These are phyloP conservation scores for Lactarius evosmus DNA, from an alignment of 768 basidiomycete genomes.

Conservation along the genomic window DNA sequence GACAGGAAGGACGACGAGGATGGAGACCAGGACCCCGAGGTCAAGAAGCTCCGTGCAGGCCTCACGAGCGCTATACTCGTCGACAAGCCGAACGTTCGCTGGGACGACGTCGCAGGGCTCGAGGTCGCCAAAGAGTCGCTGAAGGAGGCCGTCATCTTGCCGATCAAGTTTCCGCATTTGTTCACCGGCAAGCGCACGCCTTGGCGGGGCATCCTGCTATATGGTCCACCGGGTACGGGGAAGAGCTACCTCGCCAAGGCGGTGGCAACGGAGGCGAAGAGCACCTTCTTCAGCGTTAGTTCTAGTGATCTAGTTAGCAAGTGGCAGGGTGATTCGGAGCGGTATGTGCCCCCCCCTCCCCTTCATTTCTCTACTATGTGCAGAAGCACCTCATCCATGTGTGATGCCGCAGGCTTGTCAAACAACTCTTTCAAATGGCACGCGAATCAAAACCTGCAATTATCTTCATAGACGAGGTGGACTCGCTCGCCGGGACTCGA, in stretches of 20 bases:
- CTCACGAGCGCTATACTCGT: conserved; percentile 83
- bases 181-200: conserved; percentile 99
- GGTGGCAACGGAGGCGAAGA: conserved; percentile 98
- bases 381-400: neutral
- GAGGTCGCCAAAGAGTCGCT: conserved; percentile 93
- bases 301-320: conserved; percentile 96
- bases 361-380: neutral
- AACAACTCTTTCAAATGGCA: conserved; percentile 94
- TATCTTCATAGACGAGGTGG: conserved; percentile 99
- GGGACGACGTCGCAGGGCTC: conserved; percentile 98
- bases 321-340: conserved; percentile 99
- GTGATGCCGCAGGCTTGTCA: conserved; percentile 65
- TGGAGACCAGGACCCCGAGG: conserved; percentile 85
- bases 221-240: conserved; percentile 97
- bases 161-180: conserved; percentile 98
- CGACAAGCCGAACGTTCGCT: conserved; percentile 93
- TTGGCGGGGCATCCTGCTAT: conserved; percentile 93
- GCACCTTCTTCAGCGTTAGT: conserved; percentile 97
- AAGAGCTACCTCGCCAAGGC: conserved; percentile 98
- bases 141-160: conserved; percentile 98
- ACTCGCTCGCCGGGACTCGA: conserved; percentile 90
- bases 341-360: conserved; percentile 46
- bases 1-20: conserved; percentile 49
- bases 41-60: conserved; percentile 94
- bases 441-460: conserved; percentile 95